Conservation (phyloP, 2,329 filamentous ascomycete genomes). For the Bipolaris gigantea region DNA sequence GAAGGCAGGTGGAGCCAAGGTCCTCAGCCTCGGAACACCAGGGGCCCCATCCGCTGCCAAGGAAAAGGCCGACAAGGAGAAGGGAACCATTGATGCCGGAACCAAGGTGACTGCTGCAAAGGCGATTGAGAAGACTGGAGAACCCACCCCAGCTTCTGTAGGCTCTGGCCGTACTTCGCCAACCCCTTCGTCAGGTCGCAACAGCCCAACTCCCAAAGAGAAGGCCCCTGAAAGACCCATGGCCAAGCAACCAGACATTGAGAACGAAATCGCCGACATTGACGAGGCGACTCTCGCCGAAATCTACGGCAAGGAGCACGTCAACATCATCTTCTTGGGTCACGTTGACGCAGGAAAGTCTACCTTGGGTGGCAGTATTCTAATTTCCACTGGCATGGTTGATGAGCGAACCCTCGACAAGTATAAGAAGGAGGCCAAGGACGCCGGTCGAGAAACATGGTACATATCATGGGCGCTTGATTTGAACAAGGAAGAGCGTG, state of each 20-base stretch:
- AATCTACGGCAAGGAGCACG: conserved; percentile 90
- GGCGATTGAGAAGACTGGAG: conserved; percentile 88
- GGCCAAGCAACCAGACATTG: conserved; percentile 76
- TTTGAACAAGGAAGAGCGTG: conserved; percentile 91
- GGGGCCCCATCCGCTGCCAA: conserved; percentile 56
- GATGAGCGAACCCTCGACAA: conserved; percentile 98
- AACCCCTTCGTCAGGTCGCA: conserved; percentile 78
- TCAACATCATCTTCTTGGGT: conserved; percentile 97
- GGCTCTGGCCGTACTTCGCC: conserved; percentile 74
- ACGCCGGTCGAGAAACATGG: conserved; percentile 95
- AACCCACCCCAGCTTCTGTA: conserved; percentile 57
- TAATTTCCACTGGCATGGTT: conserved; percentile 97
- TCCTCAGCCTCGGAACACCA: conserved; percentile 70
- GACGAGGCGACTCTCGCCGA: conserved; percentile 86
- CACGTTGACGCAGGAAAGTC: conserved; percentile 99
- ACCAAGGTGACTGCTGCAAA: conserved; percentile 85
- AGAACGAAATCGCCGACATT: conserved; percentile 76
- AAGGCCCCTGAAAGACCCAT: conserved; percentile 62
- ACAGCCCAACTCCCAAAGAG: conserved; percentile 70
- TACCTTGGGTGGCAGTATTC: conserved; percentile 88
- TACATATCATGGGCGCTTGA: conserved; percentile 98
- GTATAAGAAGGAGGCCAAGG: conserved; percentile 87
- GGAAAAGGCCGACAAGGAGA: conserved; percentile 49
- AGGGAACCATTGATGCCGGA: conserved; percentile 63
- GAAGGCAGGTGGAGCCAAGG: conserved; percentile 61